Base-by-base conservation (phyloP, 2,329 filamentous ascomycete species). In the Apiospora koreana region DNA sequence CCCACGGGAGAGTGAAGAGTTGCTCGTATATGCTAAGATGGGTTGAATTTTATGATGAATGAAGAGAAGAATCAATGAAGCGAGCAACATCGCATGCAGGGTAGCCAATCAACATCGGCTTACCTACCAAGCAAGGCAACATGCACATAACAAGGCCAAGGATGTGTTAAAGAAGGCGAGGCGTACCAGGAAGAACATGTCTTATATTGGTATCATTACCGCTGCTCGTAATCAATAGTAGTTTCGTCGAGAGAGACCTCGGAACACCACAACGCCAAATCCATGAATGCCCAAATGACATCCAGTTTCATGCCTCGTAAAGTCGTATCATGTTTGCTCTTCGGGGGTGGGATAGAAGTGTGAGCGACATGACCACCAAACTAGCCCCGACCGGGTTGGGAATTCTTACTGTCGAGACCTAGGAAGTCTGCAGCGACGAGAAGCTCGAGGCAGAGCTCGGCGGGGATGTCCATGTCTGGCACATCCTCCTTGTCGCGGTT, bases 371-470 rank as follows among this genome's bases (percentile, higher is more conserved):
- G 54, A 35, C 25, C 16, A 46, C 42, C 42, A 31, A 45, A 45
- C 45, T 66, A 45, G 42, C 12, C 42, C 64, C 31, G 9, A 50
- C 10, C n/a, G 43, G 66, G 28, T 38, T 16, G 66, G 46, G 18
- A 64, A 45, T 38, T 77, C 84, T 79, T 79, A 88, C 87, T 85
- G 81, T 93, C 91, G 78, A 95, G 82, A 76, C 91, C 90, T 73
- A 95, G 83, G 79, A 89, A 95, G 81, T 95, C 92, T 35, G 93
- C 92, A 18, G 92, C 93, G 83, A 92, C 91, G 73, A 95, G 82
- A 71, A 95, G 80, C 82, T 95, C 93, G 58, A 95, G 85, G 75
- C 92, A 94, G 67, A 95, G 83, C 82, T 95, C 92, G 41, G 92
- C 89, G 16, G 92, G 92, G 71, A 95, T 91, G 21, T 94, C 92